A percentile compares a stretch with the other conserved stretches of the same genome.
Conservation (phyloP, 768 basidiomycete species). For the Leccinum boreale region DNA sequence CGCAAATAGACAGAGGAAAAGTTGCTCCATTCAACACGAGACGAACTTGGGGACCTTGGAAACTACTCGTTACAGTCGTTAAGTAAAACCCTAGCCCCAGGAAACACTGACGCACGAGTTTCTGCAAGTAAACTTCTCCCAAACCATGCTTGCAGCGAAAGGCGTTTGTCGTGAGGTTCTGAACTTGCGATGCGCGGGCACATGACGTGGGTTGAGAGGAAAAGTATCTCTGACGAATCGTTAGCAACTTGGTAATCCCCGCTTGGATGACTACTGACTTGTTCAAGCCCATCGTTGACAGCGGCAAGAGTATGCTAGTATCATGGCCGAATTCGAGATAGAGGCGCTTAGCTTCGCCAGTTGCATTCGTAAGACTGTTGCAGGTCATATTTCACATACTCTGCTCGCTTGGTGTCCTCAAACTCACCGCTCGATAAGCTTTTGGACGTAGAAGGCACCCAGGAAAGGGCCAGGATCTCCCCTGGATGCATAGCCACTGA, state of each 20-base stretch:
- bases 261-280: conserved; percentile 23
- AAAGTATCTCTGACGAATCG: conserved; percentile 27
- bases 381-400: not conserved
- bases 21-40: conserved; percentile 41
- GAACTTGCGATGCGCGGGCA: conserved; percentile 32
- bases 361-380: conserved; percentile 34
- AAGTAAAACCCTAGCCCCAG: not conserved
- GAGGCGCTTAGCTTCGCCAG: conserved; percentile 30
- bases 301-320: conserved; percentile 36
- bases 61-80: conserved; percentile 14
- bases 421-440: conserved; percentile 37
- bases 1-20: conserved; percentile 37
- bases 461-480: conserved; percentile 33
- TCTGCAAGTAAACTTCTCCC: conserved; percentile 40
- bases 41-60: conserved; percentile 37
- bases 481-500: conserved; percentile 35
- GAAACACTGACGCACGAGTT: conserved; percentile 24
- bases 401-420: not conserved
- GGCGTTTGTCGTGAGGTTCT: conserved; percentile 40
- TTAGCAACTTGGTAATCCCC: not conserved
- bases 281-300: conserved; percentile 38
- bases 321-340: conserved; percentile 45
- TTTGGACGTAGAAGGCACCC: conserved; percentile 38
- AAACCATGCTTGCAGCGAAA: conserved; percentile 43
- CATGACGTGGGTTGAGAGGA: conserved; percentile 28